Conservation (phyloP, 768 basidiomycete genomes). For the Nidularia sp. region DNA sequence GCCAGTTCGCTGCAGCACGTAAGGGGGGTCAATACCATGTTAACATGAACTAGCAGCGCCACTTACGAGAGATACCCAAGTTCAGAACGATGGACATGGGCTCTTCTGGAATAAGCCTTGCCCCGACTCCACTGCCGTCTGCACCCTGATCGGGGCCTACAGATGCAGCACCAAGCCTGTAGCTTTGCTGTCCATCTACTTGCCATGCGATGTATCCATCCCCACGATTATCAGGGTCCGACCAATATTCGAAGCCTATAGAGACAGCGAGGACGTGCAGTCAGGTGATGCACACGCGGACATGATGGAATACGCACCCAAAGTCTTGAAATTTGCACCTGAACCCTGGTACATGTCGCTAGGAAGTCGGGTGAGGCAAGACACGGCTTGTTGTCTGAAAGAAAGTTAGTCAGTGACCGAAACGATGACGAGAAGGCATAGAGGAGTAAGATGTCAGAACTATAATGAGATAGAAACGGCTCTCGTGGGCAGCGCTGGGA, state of each 20-base stretch:
- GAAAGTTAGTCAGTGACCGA: background rate
- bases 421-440: too few relatives aligned
- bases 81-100: constrained; percentile 61
- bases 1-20: constrained; percentile 53
- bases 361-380: constrained; percentile 41
- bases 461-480: too few relatives aligned
- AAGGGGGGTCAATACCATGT: background rate
- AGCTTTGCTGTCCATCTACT: constrained; percentile 49
- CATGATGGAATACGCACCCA: constrained; percentile 28
- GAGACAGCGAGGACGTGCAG: background rate
- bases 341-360: constrained; percentile 55
- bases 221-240: constrained; percentile 46
- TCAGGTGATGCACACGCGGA: background rate
- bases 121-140: constrained; percentile 45
- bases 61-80: constrained; percentile 55
- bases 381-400: constrained; percentile 47
- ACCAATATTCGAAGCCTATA: constrained; percentile 73
- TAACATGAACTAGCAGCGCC: background rate
- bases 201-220: constrained; percentile 78
- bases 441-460: too few relatives aligned
- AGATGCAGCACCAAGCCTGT: constrained; percentile 48
- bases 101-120: constrained; percentile 57
- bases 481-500: too few relatives aligned
- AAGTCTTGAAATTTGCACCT: constrained; percentile 44
- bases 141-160: constrained; percentile 34